These are phyloP conservation scores for Hypoxylon sp. DNA, from an alignment of 2,329 filamentous ascomycete species.

Conservation along the genomic window DNA sequence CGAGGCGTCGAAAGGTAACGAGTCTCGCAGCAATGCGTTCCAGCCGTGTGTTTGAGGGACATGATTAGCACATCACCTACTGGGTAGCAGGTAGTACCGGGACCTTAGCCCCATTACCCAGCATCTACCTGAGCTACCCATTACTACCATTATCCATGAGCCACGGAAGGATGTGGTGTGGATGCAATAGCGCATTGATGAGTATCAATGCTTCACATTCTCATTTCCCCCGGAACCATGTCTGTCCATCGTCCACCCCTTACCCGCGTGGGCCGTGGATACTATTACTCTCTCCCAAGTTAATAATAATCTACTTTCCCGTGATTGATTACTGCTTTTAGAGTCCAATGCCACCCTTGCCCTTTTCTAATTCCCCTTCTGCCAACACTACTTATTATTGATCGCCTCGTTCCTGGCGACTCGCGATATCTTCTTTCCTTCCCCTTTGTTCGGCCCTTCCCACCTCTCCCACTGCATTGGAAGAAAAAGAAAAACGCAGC, in stretches of 20 bases:
- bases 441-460: slow-evolving; percentile 50
- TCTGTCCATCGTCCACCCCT: slow-evolving; percentile 47
- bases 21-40: slow-evolving; percentile 39
- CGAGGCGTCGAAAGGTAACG: slow-evolving; percentile 44
- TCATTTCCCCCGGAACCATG: slow-evolving; percentile 55
- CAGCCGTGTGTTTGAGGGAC: slow-evolving; percentile 34
- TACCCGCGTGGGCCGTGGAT: slow-evolving; percentile 46
- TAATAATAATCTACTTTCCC: slow-evolving; percentile 53
- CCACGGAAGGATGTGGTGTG: slow-evolving; percentile 52
- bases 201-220: slow-evolving; percentile 53
- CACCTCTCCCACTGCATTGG: slow-evolving; percentile 42
- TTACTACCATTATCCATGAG: slow-evolving; percentile 46
- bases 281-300: slow-evolving; percentile 40
- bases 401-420: slow-evolving; percentile 42
- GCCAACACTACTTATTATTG: slow-evolving; percentile 45
- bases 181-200: slow-evolving; percentile 54
- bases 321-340: slow-evolving; percentile 54
- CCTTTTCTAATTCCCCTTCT: slow-evolving; percentile 39
- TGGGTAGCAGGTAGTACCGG: slow-evolving; percentile 14
- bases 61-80: slow-evolving; percentile 1
- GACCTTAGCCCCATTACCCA: slow-evolving; percentile 24
- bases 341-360: slow-evolving; percentile 41
- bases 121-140: slow-evolving; percentile 18
- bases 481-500: slow-evolving; percentile 23
- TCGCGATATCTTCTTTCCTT: slow-evolving; percentile 46